Evolutionary conservation across 257 asterid genomes (phyloP).

Genomic region (Echium plantagineum): DNA sequence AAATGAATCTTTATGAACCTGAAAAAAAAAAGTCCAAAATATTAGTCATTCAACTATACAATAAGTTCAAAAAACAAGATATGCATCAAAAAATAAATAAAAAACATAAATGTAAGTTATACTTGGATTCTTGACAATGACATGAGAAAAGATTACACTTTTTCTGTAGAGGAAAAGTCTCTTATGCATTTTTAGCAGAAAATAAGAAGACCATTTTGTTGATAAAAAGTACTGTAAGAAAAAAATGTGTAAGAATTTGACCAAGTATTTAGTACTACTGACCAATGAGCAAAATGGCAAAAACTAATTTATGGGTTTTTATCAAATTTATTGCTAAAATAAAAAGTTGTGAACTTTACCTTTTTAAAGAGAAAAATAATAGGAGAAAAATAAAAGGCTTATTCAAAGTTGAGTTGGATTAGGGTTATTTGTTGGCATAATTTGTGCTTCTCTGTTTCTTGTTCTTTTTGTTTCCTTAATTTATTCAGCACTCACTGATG

Average conservation of each 20-base stretch:
- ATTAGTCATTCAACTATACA: conserved; percentile 4
- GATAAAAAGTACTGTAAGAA: background rate
- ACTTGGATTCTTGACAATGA: conserved; percentile 2
- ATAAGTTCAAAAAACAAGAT: background rate
- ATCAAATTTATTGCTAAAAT: no score
- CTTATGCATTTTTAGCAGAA: conserved; percentile 1
- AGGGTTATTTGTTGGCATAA: conserved; percentile 2
- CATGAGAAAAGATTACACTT: background rate
- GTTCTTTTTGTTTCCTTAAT: conserved; percentile 1
- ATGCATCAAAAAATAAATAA: background rate
- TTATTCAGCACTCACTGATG: no score
- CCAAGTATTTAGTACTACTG: background rate
- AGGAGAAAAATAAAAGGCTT: no score
- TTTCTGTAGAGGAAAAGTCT: background rate
- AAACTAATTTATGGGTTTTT: conserved; percentile 3
- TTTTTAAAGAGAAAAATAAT: conserved; percentile 15
- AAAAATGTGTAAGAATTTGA: conserved; percentile 16
- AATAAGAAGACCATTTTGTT: background rate
- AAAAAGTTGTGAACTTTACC: no score
- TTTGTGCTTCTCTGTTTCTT: background rate
- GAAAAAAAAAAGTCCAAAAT: conserved; percentile 12
- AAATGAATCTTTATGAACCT: conserved; percentile 6
- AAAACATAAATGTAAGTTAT: background rate
- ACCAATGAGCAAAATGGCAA: background rate
- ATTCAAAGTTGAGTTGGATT: conserved; percentile 9